Base-by-base conservation (phyloP, 352 stramenopile species). In the Globisporangium abappressorium region DNA sequence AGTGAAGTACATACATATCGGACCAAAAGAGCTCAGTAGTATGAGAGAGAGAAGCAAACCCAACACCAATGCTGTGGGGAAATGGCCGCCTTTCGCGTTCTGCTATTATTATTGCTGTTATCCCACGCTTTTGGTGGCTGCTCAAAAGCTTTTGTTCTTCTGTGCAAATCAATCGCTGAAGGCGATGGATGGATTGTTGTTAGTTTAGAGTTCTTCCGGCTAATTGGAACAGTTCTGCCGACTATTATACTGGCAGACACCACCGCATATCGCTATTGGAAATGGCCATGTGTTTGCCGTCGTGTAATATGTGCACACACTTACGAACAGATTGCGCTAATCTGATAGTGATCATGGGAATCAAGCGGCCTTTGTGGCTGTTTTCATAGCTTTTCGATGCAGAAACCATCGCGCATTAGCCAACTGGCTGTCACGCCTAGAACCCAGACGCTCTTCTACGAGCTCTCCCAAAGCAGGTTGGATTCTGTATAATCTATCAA, bases 331-430 rank as follows among this genome's bases (percentile, higher is more conserved):
- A 43, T 43, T 43, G 38, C 5, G 15, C 15, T 33, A 2, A 33
- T 33, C 2, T 46, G 15, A 46, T 46, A 46, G 14, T 46, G 38
- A 15, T 15, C 38, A 46, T 46, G 15, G 15, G 38, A 4, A 46
- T 46, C 38, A 46, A 46, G 38, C 38, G 15, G 36, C 36, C 15
- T 49, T n/a, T 47, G 15, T 49, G 41, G 41, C 6, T 49, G 15
- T 9, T n/a, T n/a, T 49, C 11, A 1, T 30, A 26, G 49, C n/a
- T 6, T 28, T 56, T 26, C 49, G 49, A 56, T 56, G 49, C n/a
- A 56, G 49, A 56, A 56, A 20, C 49, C n/a, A 56, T 56, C n/a
- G 49, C 47, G n/a, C 49, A 56, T 28, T 56, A 26, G n/a, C 22
- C 49, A 56, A 51, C 43, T 51, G 43, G 43, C 43, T 51, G 43